phyloP scores from a whole-genome alignment of 169 alveolate genomes.

The Miamiensis avidus region DNA sequence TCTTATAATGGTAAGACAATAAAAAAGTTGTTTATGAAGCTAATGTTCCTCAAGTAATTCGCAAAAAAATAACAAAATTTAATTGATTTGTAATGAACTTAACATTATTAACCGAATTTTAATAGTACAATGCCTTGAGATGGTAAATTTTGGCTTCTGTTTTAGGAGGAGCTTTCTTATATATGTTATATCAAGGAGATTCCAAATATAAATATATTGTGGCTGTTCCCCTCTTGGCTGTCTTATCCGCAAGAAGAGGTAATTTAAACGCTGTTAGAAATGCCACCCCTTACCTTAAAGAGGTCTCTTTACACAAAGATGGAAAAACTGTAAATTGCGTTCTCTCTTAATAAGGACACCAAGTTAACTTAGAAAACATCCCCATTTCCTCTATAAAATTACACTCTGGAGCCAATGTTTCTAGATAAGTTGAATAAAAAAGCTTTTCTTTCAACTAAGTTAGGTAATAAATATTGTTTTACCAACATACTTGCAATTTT shows the following conservation, averaged over 20 bases:
- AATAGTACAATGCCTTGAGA: too few relatives aligned
- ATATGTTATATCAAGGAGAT: background rate
- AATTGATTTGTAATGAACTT: too few relatives aligned
- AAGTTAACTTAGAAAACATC: background rate
- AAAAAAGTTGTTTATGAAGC: background rate
- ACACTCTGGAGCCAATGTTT: background rate
- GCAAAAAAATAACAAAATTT: too few relatives aligned
- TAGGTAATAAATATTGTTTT: background rate
- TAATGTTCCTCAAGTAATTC: background rate
- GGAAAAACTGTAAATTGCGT: background rate
- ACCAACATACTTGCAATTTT: background rate
- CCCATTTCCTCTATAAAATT: background rate
- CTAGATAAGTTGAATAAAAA: background rate
- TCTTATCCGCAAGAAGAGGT: background rate
- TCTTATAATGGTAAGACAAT: background rate
- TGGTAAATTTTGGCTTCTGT: too few relatives aligned
- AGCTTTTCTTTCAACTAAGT: background rate
- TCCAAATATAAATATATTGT: too few relatives aligned
- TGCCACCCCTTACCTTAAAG: background rate
- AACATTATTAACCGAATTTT: too few relatives aligned
- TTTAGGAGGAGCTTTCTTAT: background rate
- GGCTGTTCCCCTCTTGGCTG: background rate
- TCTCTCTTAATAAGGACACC: background rate
- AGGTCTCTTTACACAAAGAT: background rate
- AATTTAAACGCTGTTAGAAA: background rate